A percentile compares a stretch with the other conserved stretches of the same genome.
Conservation (phyloP, 2,329 filamentous ascomycete genomes). For the Cadophora gregata region DNA sequence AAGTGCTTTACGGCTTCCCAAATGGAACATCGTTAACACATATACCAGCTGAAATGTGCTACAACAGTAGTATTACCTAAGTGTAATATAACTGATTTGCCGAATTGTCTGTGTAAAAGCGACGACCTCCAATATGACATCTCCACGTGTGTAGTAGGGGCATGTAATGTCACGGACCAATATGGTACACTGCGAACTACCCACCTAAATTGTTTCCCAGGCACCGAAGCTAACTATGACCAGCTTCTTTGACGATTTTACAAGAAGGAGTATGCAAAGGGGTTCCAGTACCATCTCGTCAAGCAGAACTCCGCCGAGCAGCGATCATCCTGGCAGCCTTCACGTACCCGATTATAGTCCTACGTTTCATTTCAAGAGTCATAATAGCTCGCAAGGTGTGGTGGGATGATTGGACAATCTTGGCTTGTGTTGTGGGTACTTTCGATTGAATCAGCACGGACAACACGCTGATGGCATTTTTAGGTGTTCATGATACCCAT, state of each 20-base stretch:
- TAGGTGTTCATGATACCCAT: conserved; percentile 28
- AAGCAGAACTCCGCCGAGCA: conserved; percentile 21
- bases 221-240: background rate
- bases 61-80: conserved; percentile 11
- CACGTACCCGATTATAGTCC: conserved; percentile 27
- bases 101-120: conserved; percentile 32
- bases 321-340: conserved; percentile 27
- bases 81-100: conserved; percentile 22
- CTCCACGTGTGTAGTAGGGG: conserved; percentile 26
- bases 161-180: conserved; percentile 31
- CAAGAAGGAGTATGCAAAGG: conserved; percentile 27
- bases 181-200: conserved; percentile 21
- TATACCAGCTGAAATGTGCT: conserved; percentile 3
- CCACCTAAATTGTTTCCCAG: background rate
- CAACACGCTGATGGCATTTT: background rate
- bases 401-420: conserved; percentile 35
- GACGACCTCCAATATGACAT: conserved; percentile 28
- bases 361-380: conserved; percentile 30
- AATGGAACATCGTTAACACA: background rate
- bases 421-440: conserved; percentile 26
- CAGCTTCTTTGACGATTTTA: conserved; percentile 21
- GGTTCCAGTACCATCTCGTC: conserved; percentile 23
- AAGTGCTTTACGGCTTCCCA: background rate
- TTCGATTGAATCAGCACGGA: background rate
- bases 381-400: conserved; percentile 25